These are phyloP conservation scores for Cystoisospora suis DNA, from an alignment of 169 alveolate genomes.

Conservation along the genomic window DNA sequence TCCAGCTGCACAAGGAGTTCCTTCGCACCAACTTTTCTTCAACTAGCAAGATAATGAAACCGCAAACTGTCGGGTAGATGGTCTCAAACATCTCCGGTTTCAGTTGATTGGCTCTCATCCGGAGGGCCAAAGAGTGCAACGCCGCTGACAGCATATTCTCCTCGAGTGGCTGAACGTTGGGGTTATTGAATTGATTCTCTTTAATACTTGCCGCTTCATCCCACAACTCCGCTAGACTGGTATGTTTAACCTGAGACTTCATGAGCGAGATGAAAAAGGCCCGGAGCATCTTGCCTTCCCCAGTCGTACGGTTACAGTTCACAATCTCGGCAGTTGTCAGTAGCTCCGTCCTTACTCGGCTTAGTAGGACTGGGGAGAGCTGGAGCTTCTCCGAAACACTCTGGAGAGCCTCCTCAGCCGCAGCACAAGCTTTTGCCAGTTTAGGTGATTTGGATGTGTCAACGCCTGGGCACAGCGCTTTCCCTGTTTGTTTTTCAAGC, in stretches of 20 bases:
- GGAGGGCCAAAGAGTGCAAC: slow-evolving; percentile 16
- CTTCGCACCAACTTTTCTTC: background rate
- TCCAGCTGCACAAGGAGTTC: background rate
- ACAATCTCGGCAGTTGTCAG: background rate
- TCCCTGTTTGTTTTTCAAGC: background rate
- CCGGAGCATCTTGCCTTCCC: slow-evolving; percentile 1
- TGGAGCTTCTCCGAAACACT: background rate
- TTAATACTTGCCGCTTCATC: background rate
- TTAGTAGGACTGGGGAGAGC: background rate
- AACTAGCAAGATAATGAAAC: too few relatives aligned
- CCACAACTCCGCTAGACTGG: background rate
- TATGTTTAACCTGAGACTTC: background rate
- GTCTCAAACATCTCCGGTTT: background rate
- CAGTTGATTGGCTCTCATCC: background rate
- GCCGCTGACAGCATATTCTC: background rate
- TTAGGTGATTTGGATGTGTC: background rate
- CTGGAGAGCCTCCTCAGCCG: background rate
- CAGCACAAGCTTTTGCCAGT: background rate
- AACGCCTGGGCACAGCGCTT: background rate
- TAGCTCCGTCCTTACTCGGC: background rate
- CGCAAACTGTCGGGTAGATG: background rate
- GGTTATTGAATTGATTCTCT: background rate
- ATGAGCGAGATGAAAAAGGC: background rate
- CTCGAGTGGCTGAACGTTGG: background rate
- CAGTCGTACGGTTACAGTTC: background rate